Base-by-base conservation (phyloP, 2,329 filamentous ascomycete genomes). In the Penicillium sp. region DNA sequence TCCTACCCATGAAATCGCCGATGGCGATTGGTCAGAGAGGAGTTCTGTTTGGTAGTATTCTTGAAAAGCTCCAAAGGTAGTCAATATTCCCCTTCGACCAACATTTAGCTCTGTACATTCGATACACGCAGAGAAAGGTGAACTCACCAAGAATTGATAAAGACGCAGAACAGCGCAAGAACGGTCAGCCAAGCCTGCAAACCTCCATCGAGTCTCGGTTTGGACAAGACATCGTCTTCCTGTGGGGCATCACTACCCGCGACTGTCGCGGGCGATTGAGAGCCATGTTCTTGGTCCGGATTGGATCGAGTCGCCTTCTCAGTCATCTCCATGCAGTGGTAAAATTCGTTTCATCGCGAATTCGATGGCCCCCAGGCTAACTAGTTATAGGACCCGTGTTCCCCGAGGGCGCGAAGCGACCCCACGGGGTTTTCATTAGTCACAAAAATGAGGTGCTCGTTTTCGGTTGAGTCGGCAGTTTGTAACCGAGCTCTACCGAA, bases 1-100 rank as follows among this genome's bases (percentile, higher is more conserved):
- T 34, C 79, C 78, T 21, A 81, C 77, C 74, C 77, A 81, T 16
- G 78, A 79, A 52, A 82, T 78, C 3, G 69, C 45, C n/a, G 76
- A 80, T 9, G 75, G 69, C 1, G 71, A 64, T 51, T 69, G 55
- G 31, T 61, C 53, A 29, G 66, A 58, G 3, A 79, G 67, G 1
- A 77, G 65, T 3, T 56, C 63, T 4, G 66, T 70, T 43, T 74
- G 70, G 66, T 82, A 82, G 57, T 77, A 81, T 18, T 73, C 72
- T 56, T 82, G 78, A 52, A 78, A 82, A 11, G 76, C 73, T 8
- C 80, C 79, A 60, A 78, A 81, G 1, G 72, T 75, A 28, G 77
- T 77, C 23, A 80, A 64, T 2, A 79, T 65, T 1, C 78, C 78
- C 68, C 67, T 70, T 11, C 3, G 2, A 31, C 26, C n/a, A 9